Base-by-base conservation (phyloP, 2,329 filamentous ascomycete species). In the Curvularia sp. region DNA sequence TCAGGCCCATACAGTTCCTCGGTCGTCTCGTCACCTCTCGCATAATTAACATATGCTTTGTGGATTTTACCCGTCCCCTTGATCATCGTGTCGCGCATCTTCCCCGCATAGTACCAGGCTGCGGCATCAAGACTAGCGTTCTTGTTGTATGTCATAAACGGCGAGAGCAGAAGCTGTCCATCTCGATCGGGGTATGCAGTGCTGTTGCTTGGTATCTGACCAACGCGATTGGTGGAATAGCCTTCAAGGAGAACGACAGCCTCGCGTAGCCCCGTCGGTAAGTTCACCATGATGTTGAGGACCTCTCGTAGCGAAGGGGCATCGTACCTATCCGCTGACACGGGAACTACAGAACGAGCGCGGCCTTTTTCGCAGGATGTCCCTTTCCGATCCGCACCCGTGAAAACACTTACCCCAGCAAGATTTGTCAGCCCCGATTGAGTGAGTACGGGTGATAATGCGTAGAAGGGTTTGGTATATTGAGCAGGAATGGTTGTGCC, bases 1-100 rank as follows among this genome's bases (percentile, higher is more conserved):
- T 78, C 74, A 52, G 70, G 68, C 10, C 75, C 76, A 55, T 78
- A 79, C 13, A 75, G 15, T 0, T 59, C 64, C 55, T 74, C 65
- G 3, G 70, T 51, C 21, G 63, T 63, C 38, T 75, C 73, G n/a
- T 71, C 68, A 1, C 69, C 70, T 18, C 58, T 60, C 2, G 69
- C 69, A 54, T 77, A 78, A 50, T 78, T 77, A 6, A 76, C 65
- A 55, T 78, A 78, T 3, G 69, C 64, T 6, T 45, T 48, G 19
- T 62, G 28, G 2, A 43, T 53, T 34, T 56, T 53, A 0, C 54
- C 61, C 12, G 58, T 62, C 2, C 61, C 63, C 12, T 64, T 25
- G 1, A 64, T 39, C 34, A 69, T 49, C 9, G 57, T 34, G 5
- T 48, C 45, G 15, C 66, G 41, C 0, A 70, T 52, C 27, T 57